These are phyloP conservation scores for Xylariaceae sp. DNA, from an alignment of 2,329 filamentous ascomycete genomes.

Conservation along the genomic window DNA sequence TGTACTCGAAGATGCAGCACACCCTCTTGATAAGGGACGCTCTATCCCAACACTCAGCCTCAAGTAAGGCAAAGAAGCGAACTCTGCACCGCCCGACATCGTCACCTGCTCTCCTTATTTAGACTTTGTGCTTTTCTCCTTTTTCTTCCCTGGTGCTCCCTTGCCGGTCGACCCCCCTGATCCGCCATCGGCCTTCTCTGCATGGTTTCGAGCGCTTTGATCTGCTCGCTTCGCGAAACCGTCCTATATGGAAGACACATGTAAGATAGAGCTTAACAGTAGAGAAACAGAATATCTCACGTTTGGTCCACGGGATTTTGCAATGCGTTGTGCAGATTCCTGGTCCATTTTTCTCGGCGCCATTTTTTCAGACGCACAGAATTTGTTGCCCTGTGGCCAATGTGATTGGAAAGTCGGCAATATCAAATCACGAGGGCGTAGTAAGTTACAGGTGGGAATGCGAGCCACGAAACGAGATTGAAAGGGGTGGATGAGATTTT, in stretches of 20 bases:
- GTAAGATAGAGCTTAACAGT: background rate
- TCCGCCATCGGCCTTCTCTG: background rate
- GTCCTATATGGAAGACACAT: conserved; percentile 19
- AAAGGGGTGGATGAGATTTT: no score
- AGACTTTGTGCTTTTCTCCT: background rate
- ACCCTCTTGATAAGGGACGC: no score
- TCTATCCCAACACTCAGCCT: no score
- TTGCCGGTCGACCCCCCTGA: background rate
- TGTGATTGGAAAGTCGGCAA: no score
- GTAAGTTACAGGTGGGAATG: no score
- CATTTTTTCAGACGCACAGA: background rate
- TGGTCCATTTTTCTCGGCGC: conserved; percentile 44
- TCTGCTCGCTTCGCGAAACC: conserved; percentile 26
- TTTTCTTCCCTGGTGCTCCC: background rate
- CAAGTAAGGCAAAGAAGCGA: no score
- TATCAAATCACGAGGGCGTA: no score
- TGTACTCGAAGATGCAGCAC: no score
- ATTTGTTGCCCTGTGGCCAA: no score
- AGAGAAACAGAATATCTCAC: conserved; percentile 24
- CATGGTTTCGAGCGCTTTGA: conserved; percentile 22
- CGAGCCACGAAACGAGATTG: no score
- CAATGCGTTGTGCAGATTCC: conserved; percentile 40
- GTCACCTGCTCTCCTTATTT: background rate
- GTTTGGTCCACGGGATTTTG: conserved; percentile 40
- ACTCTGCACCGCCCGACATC: no score